Evolutionary conservation across 345 rosid genomes (phyloP), one percentile per base, ranked within the genome.

Genomic region (Boechera divaricarpa): DNA sequence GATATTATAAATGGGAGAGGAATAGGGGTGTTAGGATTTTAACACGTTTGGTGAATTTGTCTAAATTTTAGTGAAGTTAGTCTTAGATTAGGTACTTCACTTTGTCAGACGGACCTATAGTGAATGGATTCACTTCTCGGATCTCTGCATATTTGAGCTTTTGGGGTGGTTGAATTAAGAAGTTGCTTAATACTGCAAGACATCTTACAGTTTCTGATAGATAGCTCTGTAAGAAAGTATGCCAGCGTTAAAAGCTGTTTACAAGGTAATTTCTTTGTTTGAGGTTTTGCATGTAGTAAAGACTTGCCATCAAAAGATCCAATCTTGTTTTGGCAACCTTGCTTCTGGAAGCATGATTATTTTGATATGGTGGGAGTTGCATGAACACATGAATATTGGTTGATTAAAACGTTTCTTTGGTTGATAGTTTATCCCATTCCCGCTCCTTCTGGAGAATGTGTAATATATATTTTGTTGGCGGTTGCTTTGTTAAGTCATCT

Each of bases 131-230:
- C 6, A 44, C n/a, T 44, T 12, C 48, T 12, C 6, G 0, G 16
- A 49, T 49, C 6, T 48, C 57, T 66, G 45, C 57, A 49, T 54
- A 10, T 39, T 69, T 69, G 28, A 69, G 32, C 26, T 38, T 68
- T 68, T 53, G 15, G 35, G 10, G 31, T 62, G 65, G 13, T 18
- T 18, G 44, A 35, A n/a, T 16, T 44, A 49, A 67, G 12, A 12
- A 65, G 3, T 47, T 24, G 35, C 53, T 59, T 18, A 49, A 48
- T 16, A 16, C 11, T 29, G 69, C 15, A 45, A 45, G 54, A 45
- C 28, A 31, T 7, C 39, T 36, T 36, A 36, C 0, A 36, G 9
- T 36, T 36, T 36, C 41, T 36, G 7, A 36, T 36, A 7, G 41
- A 36, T 36, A 36, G 41, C 41, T 8, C 41, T 36, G 41, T 9